Conservation (phyloP, 345 rosid genomes). For the Rhizophora mangle region DNA sequence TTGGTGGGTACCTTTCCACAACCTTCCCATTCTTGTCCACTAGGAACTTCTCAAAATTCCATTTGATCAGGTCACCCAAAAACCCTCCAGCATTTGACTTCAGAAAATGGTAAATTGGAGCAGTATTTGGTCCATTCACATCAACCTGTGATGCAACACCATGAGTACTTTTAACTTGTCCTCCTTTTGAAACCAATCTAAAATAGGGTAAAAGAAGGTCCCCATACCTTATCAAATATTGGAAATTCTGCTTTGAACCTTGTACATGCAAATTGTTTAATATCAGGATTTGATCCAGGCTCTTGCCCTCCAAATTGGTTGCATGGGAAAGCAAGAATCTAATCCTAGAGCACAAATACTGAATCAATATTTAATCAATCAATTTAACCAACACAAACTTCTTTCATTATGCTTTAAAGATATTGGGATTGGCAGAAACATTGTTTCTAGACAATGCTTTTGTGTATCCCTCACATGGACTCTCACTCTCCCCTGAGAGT, state of each 20-base stretch:
- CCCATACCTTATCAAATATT: slow-evolving; percentile 26
- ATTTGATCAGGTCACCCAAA: slow-evolving; percentile 25
- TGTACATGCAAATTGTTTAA: slow-evolving; percentile 32
- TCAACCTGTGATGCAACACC: slow-evolving; percentile 26
- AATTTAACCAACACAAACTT: not conserved
- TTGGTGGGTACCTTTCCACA: slow-evolving; percentile 28
- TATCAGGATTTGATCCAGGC: slow-evolving; percentile 33
- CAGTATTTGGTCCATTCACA: slow-evolving; percentile 30
- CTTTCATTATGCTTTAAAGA: not conserved
- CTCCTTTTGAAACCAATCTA: not conserved
- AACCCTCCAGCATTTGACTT: slow-evolving; percentile 37
- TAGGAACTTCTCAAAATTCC: slow-evolving; percentile 35
- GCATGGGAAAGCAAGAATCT: slow-evolving; percentile 33
- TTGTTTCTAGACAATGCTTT: not conserved
- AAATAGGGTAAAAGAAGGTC: not conserved
- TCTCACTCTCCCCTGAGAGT: not conserved
- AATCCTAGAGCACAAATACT: slow-evolving; percentile 20
- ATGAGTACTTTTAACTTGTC: not conserved
- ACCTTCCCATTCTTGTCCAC: slow-evolving; percentile 29
- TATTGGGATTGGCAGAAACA: not conserved
- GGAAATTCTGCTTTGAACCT: slow-evolving; percentile 30
- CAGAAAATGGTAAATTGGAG: slow-evolving; percentile 32
- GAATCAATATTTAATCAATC: not conserved
- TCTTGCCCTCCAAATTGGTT: slow-evolving; percentile 35
- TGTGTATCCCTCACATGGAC: not conserved